Evolutionary conservation across 768 basidiomycete genomes (phyloP).

Genomic region (Lyophyllum shimeji): DNA sequence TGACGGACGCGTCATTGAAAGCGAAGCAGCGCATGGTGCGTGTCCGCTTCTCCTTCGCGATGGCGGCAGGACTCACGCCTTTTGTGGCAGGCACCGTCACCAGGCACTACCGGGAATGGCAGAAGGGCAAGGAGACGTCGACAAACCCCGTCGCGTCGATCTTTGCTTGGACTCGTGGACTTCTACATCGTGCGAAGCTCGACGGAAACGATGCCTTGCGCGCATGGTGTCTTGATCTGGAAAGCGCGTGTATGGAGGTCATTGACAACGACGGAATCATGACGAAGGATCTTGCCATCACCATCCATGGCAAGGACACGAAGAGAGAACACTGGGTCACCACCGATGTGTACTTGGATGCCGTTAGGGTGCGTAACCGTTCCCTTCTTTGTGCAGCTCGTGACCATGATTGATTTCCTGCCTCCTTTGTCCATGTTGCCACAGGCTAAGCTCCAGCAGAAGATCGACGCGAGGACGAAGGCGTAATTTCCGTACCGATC

Average conservation of each 20-base stretch:
- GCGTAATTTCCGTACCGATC: constrained; percentile 4
- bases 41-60: neutral
- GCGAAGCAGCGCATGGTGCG: constrained; percentile 91
- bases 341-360: constrained; percentile 91
- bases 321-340: constrained; percentile 96
- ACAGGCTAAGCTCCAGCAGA: constrained; percentile 17
- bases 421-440: neutral
- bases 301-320: constrained; percentile 91
- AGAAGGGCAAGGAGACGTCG: constrained; percentile 96
- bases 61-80: neutral
- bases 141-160: constrained; percentile 99
- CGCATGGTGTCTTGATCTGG: constrained; percentile 76
- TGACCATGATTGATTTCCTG: neutral
- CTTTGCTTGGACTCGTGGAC: constrained; percentile 97
- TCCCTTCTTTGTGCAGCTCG: neutral
- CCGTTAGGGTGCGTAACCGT: constrained; percentile 70
- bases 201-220: constrained; percentile 77
- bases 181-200: constrained; percentile 90
- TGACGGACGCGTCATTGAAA: constrained; percentile 89
- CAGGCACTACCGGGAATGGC: constrained; percentile 94
- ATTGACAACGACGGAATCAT: constrained; percentile 90
- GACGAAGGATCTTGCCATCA: constrained; percentile 96
- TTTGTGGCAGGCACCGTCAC: constrained; percentile 71
- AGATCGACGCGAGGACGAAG: constrained; percentile 10
- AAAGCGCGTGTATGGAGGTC: constrained; percentile 85